A percentile compares a stretch with the other conserved stretches of the same genome.
Conservation (phyloP, 1,284 basidiomycete species). For the Microbotryomycetes sp. region DNA sequence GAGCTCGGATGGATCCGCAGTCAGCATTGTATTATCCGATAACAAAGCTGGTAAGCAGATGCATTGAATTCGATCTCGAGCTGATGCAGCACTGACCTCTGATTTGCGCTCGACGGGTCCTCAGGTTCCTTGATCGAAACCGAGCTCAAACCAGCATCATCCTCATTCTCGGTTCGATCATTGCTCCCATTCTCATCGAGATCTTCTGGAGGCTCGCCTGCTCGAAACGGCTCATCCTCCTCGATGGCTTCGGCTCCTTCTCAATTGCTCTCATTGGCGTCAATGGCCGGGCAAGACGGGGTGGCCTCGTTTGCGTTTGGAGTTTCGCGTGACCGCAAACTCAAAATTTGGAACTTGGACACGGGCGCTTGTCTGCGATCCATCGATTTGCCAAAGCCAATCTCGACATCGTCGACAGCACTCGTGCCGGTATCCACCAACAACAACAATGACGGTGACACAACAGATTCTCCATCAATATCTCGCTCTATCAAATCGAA, state of each 20-base stretch:
- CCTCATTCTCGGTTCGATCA: constrained; percentile 21
- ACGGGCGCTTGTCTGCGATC: constrained; percentile 42
- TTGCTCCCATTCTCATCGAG: constrained; percentile 28
- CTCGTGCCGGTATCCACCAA: constrained; percentile 24
- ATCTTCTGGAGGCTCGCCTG: background rate
- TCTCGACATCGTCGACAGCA: constrained; percentile 32
- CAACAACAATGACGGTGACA: constrained; percentile 2
- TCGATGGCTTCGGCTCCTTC: constrained; percentile 11
- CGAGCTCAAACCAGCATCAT: constrained; percentile 17
- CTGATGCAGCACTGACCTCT: background rate
- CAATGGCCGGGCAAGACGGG: background rate
- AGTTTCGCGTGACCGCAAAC: constrained; percentile 75
- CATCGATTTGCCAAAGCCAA: constrained; percentile 38
- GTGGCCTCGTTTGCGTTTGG: constrained; percentile 52
- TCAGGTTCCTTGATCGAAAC: constrained; percentile 22
- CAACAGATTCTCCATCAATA: constrained; percentile 12
- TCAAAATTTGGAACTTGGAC: constrained; percentile 64
- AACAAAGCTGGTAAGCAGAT: background rate
- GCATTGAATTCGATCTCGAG: background rate
- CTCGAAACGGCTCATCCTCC: background rate
- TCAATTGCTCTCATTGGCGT: constrained; percentile 21
- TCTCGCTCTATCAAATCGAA: constrained; percentile 5
- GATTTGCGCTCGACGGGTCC: too few relatives aligned
- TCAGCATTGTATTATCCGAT: constrained; percentile 12
- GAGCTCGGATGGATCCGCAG: constrained; percentile 15